Base-by-base conservation (phyloP, 148 eudicot species). In the Rhododendron simsii region DNA sequence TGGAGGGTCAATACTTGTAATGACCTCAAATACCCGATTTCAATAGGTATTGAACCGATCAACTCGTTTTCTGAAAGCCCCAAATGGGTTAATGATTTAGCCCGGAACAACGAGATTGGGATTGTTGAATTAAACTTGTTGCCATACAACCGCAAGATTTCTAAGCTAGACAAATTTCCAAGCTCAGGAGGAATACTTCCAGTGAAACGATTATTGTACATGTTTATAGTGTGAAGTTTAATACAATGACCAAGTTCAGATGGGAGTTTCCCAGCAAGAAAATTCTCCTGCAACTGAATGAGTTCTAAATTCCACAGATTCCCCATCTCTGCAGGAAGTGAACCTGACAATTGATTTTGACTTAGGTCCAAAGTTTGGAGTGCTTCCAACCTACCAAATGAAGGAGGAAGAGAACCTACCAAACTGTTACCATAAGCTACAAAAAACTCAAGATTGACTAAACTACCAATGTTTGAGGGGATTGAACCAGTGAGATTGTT, bases 181-280 rank as follows among this genome's bases (percentile, higher is more conserved):
- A 96, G 86, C 89, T 93, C 96, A 3, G 88, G 35, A 59, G 98
- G 99, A 67, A 96, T 93, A 59, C 77, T 47, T 26, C 98, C 99
- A 5, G 86, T 87, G 73, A 96, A 87, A 9, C 84, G 79, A 83
- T 96, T 96, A 76, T 23, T 86, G 71, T 91, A 92, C 4, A 92
- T 74, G 84, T 90, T 92, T 1, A 96, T 82, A 69, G 47, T 12
- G 35, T 85, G 88, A 59, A 96, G 95, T 30, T 89, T 95, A 76
- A 30, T 86, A 83, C 98, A 95, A 21, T 57, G 82, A 55, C 96
- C 93, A 16, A 96, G 80, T 81, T 93, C 92, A 39, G 92, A 79
- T 78, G 99, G 98, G 78, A 96, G 91, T 65, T 87, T 55, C 9
- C 98, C 98, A 0, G 88, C 81, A 65, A 95, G 87, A 18, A 86